A percentile compares a stretch with the other conserved stretches of the same genome.
Evolutionary conservation across 768 basidiomycete species (phyloP).

Genomic region (Sarcomyxa edulis): DNA sequence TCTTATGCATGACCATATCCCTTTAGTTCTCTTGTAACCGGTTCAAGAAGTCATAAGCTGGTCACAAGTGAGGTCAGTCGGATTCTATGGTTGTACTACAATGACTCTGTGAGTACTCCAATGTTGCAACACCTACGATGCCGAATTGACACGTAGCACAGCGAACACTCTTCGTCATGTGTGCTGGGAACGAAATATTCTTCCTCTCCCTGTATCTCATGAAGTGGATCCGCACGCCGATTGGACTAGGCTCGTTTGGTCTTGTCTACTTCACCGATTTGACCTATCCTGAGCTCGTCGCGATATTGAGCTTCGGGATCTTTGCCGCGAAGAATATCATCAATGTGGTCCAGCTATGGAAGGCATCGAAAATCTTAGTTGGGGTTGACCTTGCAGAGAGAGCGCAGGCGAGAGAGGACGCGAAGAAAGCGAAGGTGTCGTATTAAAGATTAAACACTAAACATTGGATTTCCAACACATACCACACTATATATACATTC

Average conservation of each 20-base stretch:
- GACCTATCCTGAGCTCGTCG: slow-evolving; percentile 78
- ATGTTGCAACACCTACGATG: not conserved
- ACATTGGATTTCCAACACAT: too few species aligned
- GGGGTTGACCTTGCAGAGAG: slow-evolving; percentile 90
- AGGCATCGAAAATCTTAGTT: slow-evolving; percentile 91
- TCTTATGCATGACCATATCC: slow-evolving; percentile 3
- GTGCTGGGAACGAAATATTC: slow-evolving; percentile 93
- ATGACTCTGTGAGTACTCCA: slow-evolving; percentile 65
- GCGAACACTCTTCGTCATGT: slow-evolving; percentile 87
- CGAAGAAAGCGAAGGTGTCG: too few species aligned
- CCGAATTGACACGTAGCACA: slow-evolving; percentile 24
- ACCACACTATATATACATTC: slow-evolving; percentile 1
- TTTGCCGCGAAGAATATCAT: slow-evolving; percentile 85
- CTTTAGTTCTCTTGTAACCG: slow-evolving; percentile 86
- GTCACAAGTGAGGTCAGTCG: slow-evolving; percentile 90
- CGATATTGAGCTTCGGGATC: slow-evolving; percentile 55
- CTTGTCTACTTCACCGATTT: slow-evolving; percentile 27
- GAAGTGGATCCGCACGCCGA: slow-evolving; percentile 74
- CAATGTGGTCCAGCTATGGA: slow-evolving; percentile 97
- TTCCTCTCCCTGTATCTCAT: slow-evolving; percentile 93
- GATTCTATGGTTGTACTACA: slow-evolving; percentile 92
- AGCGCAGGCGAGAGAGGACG: slow-evolving; percentile 51
- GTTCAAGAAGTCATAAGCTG: slow-evolving; percentile 87
- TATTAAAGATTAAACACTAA: too few species aligned
- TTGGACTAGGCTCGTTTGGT: slow-evolving; percentile 35